Base-by-base conservation (phyloP, 306 rosid species). In the Herpetospermum pedunculosum region DNA sequence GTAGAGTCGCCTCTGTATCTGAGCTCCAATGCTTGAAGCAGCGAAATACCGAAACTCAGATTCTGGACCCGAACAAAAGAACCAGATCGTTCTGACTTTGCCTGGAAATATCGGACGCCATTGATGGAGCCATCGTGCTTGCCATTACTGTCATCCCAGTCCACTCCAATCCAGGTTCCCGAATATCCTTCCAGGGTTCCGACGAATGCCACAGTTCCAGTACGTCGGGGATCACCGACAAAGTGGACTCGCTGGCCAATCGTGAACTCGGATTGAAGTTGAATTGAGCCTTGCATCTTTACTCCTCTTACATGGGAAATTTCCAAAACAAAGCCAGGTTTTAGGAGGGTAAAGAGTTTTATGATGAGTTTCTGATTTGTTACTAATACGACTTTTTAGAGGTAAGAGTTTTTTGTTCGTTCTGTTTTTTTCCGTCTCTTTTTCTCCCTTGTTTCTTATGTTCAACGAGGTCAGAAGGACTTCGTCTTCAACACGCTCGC, bases 101-200 rank as follows among this genome's bases (percentile, higher is more conserved):
- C 97, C 43, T 72, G 83, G 72, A 94, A 94, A 80, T 94, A 94
- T 2, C 83, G 83, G 34, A 85, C 81, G 14, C 85, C 97, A 50
- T 94, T 91, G 77, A 88, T 44, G 80, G 96, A 84, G 26, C 99
- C 99, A 75, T 91, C 97, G 43, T 94, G 91, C 81, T 88, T 94
- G 60, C 88, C 95, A 23, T 86, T 89, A 73, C 83, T 85, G 52
- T 80, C 80, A 81, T 94, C 97, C 98, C 97, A 94, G 62, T 91
- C 96, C 73, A 94, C 96, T 78, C 98, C 97, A 52, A 91, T 78
- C 97, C 97, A 94, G 55, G 75, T 70, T 58, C 91, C 89, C 1
- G 90, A 81, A 78, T 91, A 79, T 60, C 97, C 91, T 70, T 89
- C 83, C 25, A 94, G 78, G 37, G 88, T 79, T 30, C 97, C 98